Percentiles rank a stretch among this genome's conserved stretches.
Evolutionary conservation across 768 basidiomycete genomes (phyloP).

Genomic region (Lenzites betulinus): DNA sequence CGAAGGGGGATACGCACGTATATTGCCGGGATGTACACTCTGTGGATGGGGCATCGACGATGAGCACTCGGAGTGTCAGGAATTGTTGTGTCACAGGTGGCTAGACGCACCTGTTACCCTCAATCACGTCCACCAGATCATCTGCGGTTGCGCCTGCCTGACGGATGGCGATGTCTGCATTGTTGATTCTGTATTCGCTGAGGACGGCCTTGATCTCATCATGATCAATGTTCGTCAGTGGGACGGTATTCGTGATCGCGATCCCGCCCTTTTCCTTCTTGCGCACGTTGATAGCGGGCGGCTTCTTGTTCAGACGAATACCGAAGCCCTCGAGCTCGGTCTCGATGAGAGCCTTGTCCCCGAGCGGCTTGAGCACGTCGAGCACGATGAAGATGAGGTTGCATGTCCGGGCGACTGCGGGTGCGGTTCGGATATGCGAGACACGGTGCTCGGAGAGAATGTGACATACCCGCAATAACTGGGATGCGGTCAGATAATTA

Average conservation of each 20-base stretch:
- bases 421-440: neutral
- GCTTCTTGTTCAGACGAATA: constrained; percentile 92
- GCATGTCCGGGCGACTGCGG: constrained; percentile 91
- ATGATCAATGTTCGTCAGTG: constrained; percentile 91
- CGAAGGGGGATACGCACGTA: constrained; percentile 57
- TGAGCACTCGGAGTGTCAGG: neutral
- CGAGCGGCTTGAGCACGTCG: constrained; percentile 97
- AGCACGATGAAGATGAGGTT: constrained; percentile 98
- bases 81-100: neutral
- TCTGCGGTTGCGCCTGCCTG: constrained; percentile 92
- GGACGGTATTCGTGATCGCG: constrained; percentile 95
- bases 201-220: constrained; percentile 96
- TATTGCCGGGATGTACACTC: constrained; percentile 91
- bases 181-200: constrained; percentile 89
- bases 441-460: neutral
- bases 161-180: constrained; percentile 89
- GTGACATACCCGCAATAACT: constrained; percentile 81
- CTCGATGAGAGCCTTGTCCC: constrained; percentile 92
- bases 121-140: constrained; percentile 95
- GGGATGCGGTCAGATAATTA: neutral
- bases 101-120: constrained; percentile 79
- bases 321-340: constrained; percentile 97
- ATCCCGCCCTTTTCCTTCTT: constrained; percentile 92
- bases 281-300: constrained; percentile 82
- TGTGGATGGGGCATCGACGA: constrained; percentile 28